A percentile compares a stretch with the other conserved stretches of the same genome.
These are phyloP conservation scores for Colletotrichum lini DNA, from an alignment of 2,329 filamentous ascomycete species.

Conservation along the genomic window DNA sequence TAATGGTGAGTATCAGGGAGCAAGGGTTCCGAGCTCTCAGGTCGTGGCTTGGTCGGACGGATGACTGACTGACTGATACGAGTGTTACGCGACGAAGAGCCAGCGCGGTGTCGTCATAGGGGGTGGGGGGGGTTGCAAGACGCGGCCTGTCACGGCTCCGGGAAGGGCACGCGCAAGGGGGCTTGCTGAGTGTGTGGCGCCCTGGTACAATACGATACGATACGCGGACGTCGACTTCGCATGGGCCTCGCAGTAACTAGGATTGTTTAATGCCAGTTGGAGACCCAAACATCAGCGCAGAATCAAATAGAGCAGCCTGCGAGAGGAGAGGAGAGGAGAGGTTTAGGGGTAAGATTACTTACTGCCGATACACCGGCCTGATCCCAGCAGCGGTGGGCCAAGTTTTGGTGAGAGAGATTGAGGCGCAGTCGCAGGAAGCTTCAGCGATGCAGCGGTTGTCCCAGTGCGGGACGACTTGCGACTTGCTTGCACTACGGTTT, in stretches of 20 bases:
- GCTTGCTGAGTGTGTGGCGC: constrained; percentile 9
- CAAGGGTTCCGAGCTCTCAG: constrained; percentile 14
- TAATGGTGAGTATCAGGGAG: constrained; percentile 30
- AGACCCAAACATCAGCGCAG: constrained; percentile 25
- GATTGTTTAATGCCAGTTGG: constrained; percentile 34
- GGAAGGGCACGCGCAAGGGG: constrained; percentile 1
- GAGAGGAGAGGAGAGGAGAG: not conserved
- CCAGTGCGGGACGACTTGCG: constrained; percentile 10
- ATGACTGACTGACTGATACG: constrained; percentile 22
- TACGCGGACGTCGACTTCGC: constrained; percentile 24
- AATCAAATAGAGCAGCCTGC: constrained; percentile 7
- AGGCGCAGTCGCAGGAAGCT: constrained; percentile 40
- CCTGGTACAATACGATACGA: constrained; percentile 6
- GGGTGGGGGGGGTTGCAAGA: not conserved
- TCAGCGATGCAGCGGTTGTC: constrained; percentile 34
- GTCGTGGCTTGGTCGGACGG: constrained; percentile 9
- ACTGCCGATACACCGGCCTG: constrained; percentile 28
- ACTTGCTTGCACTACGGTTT: not conserved
- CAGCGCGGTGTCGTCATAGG: constrained; percentile 34
- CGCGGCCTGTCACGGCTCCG: constrained; percentile 22
- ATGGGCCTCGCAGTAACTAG: constrained; percentile 30
- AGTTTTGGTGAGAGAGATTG: constrained; percentile 24
- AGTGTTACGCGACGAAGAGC: not conserved
- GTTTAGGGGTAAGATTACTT: constrained; percentile 16
- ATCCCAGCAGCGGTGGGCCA: constrained; percentile 16